A percentile compares a stretch with the other conserved stretches of the same genome.
Conservation (phyloP, 2,329 filamentous ascomycete species). For the Verticillium nubilum region DNA sequence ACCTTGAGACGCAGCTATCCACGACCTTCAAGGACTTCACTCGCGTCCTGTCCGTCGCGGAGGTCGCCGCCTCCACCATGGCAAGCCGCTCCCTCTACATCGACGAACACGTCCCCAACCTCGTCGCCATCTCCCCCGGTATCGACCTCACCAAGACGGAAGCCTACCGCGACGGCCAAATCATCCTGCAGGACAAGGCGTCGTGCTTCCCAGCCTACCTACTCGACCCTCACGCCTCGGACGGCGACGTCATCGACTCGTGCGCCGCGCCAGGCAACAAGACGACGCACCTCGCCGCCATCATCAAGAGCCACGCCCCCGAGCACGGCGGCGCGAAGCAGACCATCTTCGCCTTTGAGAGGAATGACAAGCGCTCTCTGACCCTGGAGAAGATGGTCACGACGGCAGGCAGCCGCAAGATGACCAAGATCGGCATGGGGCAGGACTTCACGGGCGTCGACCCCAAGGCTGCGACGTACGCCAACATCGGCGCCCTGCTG, state of each 20-base stretch:
- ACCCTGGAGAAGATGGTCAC: slow-evolving; percentile 82
- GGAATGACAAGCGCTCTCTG: slow-evolving; percentile 63
- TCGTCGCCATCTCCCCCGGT: slow-evolving; percentile 71
- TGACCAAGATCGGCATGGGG: slow-evolving; percentile 64
- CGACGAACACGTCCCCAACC: slow-evolving; percentile 77
- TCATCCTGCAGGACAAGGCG: slow-evolving; percentile 94
- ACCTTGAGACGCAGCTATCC: slow-evolving; percentile 64
- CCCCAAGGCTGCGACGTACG: slow-evolving; percentile 55
- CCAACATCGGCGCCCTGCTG: slow-evolving; percentile 71
- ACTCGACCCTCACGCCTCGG: slow-evolving; percentile 59
- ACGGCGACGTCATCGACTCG: slow-evolving; percentile 81
- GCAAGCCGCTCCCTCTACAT: slow-evolving; percentile 54
- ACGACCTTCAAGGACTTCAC: slow-evolving; percentile 66
- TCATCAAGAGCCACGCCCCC: slow-evolving; percentile 46
- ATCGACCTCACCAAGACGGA: slow-evolving; percentile 66
- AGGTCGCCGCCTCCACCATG: slow-evolving; percentile 40
- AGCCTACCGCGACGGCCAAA: slow-evolving; percentile 69
- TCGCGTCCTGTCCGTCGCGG: slow-evolving; percentile 47
- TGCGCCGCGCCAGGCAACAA: slow-evolving; percentile 97
- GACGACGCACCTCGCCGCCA: slow-evolving; percentile 84
- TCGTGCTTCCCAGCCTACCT: slow-evolving; percentile 95
- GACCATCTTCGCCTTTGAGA: slow-evolving; percentile 74
- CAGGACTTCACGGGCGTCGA: slow-evolving; percentile 80
- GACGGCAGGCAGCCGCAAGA: slow-evolving; percentile 62
- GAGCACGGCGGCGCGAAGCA: slow-evolving; percentile 28